Evolutionary conservation across 1,284 basidiomycete species (phyloP), one percentile per base, ranked within the genome.

Genomic region (Cryptococcus wingfieldii): DNA sequence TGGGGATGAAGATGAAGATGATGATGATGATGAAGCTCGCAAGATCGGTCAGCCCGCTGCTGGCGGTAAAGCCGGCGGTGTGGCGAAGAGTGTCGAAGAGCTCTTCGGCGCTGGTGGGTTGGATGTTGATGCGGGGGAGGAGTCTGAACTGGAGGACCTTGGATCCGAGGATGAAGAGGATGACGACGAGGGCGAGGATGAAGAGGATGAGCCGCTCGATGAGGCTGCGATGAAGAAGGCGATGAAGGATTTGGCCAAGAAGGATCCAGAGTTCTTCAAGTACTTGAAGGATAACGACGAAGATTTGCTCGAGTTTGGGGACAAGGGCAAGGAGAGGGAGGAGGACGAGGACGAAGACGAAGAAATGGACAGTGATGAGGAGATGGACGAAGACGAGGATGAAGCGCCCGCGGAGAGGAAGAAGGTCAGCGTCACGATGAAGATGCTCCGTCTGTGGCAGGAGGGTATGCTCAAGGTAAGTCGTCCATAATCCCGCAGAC

Each of bases 181-280:
- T 5, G 69, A 62, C 0, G 65, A 67, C 16, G 68, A 67, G 1
- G 67, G 68, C 1, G 68, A 65, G 4, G 66, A 58, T 3, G 79
- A 78, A 12, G 82, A 81, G 0, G 80, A 80, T 4, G 80, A 78
- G 1, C 80, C 78, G 14, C 79, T 82, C 44, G 67, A 80, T 39
- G 84, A 84, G 59, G 70, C 57, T 44, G 88, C 86, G 82, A 90
- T 70, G 89, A 86, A 56, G 78, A 81, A 68, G 75, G 70, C 97
- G 54, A 83, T 98, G n/a, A 87, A 89, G 48, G 87, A 90, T 69
- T 83, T 98, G 41, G 89, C 89, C 13, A 88, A 95, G 76, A 95
- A 90, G 75, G 96, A 98, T 74, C 95, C 95, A 18, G 95, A 97
- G 69, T 98, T 98, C 79, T 98, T 86, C 86, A 93, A 96, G 77